Evolutionary conservation across 2,329 filamentous ascomycete genomes (phyloP), one percentile per base, ranked within the genome.

Genomic region (Penicillium freii): DNA sequence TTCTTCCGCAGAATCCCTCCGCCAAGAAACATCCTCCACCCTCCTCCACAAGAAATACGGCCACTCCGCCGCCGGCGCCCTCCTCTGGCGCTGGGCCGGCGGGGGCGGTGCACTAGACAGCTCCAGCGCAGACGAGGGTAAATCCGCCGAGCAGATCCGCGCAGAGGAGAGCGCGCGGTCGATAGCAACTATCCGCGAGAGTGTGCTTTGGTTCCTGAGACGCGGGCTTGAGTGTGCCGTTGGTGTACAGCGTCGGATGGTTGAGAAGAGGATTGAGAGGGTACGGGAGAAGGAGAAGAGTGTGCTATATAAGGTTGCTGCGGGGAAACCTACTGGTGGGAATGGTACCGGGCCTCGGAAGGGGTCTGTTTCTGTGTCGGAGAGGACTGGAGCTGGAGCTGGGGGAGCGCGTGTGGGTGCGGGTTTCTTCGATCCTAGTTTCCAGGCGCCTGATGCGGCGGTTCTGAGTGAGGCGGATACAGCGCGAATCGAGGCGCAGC

Each of bases 251-350:
- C 87, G 91, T 67, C 84, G 83, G 50, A 97, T 97, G 91, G 96
- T 97, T 82, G 92, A 96, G 77, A 89, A 90, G 69, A 80, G 94
- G 66, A 80, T 97, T 64, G 86, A 87, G 69, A 81, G 94, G 54
- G 91, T 95, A 73, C 82, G 93, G 73, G 92, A 97, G 78, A 94
- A 90, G 83, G 92, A 87, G 69, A 90, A 91, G 75, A 95, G 90
- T 70, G 84, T 93, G 58, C 78, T 96, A 55, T 89, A 91, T 62
- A 92, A 91, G 73, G 81, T 51, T 75, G 70, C 66, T 57, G 54
- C 46, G 52, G 59, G 54, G 45, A 48, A 43, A 13, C 3, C 66
- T 42, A 53, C 61, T 13, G 61, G 66, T 45, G 64, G 50, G 62
- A 47, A 67, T 25, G 38, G 19, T 11, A 10, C 1, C 17, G 25